A percentile compares a stretch with the other conserved stretches of the same genome.
Conservation (phyloP, 805 yeast species). For the Wickerhamomyces queroliae region DNA sequence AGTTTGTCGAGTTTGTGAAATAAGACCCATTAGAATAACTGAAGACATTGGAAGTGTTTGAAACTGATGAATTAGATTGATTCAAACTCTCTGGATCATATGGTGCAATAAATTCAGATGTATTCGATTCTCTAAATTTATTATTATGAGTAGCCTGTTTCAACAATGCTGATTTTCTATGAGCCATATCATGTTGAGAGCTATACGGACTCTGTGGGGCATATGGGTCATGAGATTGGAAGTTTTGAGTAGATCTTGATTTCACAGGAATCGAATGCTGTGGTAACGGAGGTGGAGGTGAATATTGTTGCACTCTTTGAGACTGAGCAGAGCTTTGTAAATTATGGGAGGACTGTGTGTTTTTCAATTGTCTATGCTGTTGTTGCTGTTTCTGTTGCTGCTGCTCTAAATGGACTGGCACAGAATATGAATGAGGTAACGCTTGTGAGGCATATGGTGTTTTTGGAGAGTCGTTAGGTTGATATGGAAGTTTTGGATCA, state of each 20-base stretch:
- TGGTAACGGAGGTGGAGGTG: slow-evolving; percentile 18
- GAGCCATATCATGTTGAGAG: slow-evolving; percentile 2
- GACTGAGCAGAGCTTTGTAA: neutral
- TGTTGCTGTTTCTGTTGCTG: neutral
- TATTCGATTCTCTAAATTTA: slow-evolving; percentile 6
- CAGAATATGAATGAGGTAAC: slow-evolving; percentile 19
- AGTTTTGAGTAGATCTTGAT: slow-evolving; percentile 17
- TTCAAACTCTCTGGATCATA: slow-evolving; percentile 26
- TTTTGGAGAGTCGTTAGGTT: neutral
- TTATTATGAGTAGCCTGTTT: slow-evolving; percentile 11
- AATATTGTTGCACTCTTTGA: slow-evolving; percentile 5
- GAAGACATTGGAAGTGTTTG: slow-evolving; percentile 20
- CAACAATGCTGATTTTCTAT: slow-evolving; percentile 5
- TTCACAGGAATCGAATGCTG: slow-evolving; percentile 17
- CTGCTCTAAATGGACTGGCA: slow-evolving; percentile 13
- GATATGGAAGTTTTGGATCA: slow-evolving; percentile 8
- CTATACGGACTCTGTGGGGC: slow-evolving; percentile 11
- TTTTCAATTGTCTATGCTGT: neutral
- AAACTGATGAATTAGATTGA: slow-evolving; percentile 21
- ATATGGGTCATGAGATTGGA: slow-evolving; percentile 6
- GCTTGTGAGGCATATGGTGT: neutral
- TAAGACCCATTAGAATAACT: slow-evolving; percentile 37
- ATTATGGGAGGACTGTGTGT: neutral
- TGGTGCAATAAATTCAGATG: slow-evolving; percentile 21
- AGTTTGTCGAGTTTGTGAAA: slow-evolving; percentile 42